Base-by-base conservation (phyloP, 805 yeast genomes). In the Ogataea henricii region DNA sequence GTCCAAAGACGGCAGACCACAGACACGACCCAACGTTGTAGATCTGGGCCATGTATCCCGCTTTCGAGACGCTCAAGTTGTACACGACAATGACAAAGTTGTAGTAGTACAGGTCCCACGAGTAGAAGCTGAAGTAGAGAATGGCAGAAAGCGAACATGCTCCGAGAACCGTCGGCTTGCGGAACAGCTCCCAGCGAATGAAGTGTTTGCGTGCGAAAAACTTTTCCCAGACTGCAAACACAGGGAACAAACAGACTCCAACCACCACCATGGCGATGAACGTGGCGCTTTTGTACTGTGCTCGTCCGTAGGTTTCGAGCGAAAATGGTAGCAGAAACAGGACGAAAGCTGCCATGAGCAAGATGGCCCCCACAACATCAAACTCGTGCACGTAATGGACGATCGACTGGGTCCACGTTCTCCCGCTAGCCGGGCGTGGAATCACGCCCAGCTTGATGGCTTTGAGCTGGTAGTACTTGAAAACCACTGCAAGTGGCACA, bases 231-330 rank as follows among this genome's bases (percentile, higher is more conserved):
- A 70, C 34, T 4, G 59, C 60, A 48, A 66, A 72, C 6, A 52
- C 48, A 20, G 71, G 62, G 46, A 73, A 56, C 6, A 72, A 47
- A 3, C 65, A 48, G 34, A 67, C 65, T 49, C 78, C 78, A 51
- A 71, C 63, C 36, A 70, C 64, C 20, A 72, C 53, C 77, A 73
- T 71, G 25, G 71, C 77, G 51, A 74, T 74, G 58, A 74, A 60
- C 42, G 68, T 65, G 17, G 74, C 73, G 48, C 68, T 68, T 12
- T 50, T 54, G 67, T 71, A 73, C 4, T 64, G 65, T 34, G 63
- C 60, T 22, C 56, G 48, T 18, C 55, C 63, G 45, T 62, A 62
- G 20, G 64, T 59, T 12, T 65, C 63, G n/a, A 71, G 46, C 21
- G 65, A 62, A 57, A 72, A 65, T 27, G 76, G 74, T 14, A 70